Evolutionary conservation across 1,284 basidiomycete species (phyloP), one percentile per base, ranked within the genome.

Genomic region (Clitocybe nebularis): DNA sequence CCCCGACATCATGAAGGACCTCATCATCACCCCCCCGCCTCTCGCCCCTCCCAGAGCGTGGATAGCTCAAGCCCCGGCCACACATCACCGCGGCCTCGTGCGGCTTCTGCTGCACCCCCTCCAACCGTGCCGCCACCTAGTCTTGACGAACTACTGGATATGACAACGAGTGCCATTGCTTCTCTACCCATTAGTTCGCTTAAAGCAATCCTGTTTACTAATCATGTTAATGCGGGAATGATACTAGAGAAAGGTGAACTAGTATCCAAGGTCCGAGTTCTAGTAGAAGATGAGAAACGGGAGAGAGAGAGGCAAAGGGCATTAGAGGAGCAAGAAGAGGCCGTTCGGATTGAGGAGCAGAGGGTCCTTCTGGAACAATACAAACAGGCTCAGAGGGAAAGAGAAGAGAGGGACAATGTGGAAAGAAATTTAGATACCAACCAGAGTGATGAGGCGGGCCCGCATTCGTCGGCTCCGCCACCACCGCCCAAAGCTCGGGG

Each of bases 241-340:
- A 64, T 84, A 2, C 64, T 85, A 13, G 82, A 87, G 66, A 91
- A 90, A 63, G 67, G 72, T 28, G 89, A 92, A 48, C 63, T 92
- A 20, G 84, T 92, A 4, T 70, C 62, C 20, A 82, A 84, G 50
- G 89, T 90, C 5, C 56, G 66, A 43, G 69, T 68, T 33, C 62
- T 90, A 11, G 63, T 91, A 4, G 74, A 78, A 29, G 79, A 84
- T 49, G 90, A 93, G 62, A 69, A 70, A 49, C 57, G 61, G 17
- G 78, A 81, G 45, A 60, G 79, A 17, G 77, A 71, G 45, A 55
- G 78, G 24, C 63, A 71, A 48, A 62, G 67, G 43, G 47, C 52
- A 32, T 65, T 60, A 30, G 72, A 72, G 50, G 72, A 72, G 52
- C 66, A 62, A 40, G 71, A 75, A 51, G 67, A 77, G 33, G 59